Conservation (phyloP, 2,329 filamentous ascomycete genomes). For the Ceratocystis alfenasii region DNA sequence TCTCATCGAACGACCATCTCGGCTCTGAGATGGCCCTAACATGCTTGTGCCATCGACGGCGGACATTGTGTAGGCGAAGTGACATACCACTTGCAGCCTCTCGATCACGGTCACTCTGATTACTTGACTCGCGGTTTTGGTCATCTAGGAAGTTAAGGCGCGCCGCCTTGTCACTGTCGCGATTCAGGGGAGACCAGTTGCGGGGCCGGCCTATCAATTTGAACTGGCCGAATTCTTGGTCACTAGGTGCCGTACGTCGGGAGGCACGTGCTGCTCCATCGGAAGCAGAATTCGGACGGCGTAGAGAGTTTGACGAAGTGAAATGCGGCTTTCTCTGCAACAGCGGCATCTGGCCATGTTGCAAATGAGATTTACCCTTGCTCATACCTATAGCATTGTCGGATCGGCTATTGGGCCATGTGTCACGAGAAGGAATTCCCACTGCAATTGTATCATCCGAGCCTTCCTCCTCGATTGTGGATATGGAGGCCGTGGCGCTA, state of each 20-base stretch:
- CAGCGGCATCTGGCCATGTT: background rate
- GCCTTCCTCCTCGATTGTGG: slow-evolving; percentile 21
- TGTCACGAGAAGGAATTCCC: slow-evolving; percentile 14
- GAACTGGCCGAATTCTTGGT: background rate
- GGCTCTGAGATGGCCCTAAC: slow-evolving; percentile 19
- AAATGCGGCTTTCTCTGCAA: slow-evolving; percentile 17
- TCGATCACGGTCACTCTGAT: slow-evolving; percentile 8
- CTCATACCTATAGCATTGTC: background rate
- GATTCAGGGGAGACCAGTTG: slow-evolving; percentile 14
- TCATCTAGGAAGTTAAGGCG: slow-evolving; percentile 17
- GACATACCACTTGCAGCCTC: slow-evolving; percentile 6
- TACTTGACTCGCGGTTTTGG: slow-evolving; percentile 6
- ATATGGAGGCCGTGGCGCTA: slow-evolving; percentile 17
- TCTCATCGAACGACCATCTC: slow-evolving; percentile 12
- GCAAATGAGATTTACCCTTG: background rate
- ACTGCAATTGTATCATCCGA: slow-evolving; percentile 22
- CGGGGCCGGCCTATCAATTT: background rate
- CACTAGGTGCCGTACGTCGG: background rate
- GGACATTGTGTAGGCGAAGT: slow-evolving; percentile 13
- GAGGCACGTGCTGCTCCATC: background rate
- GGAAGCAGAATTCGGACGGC: slow-evolving; percentile 3
- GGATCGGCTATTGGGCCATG: slow-evolving; percentile 18
- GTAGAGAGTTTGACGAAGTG: background rate
- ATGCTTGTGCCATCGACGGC: slow-evolving; percentile 15
- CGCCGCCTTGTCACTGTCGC: slow-evolving; percentile 12